Evolutionary conservation across 257 asterid species (phyloP), one percentile per base, ranked within the genome.

Genomic region (Knoxia roxburghii): DNA sequence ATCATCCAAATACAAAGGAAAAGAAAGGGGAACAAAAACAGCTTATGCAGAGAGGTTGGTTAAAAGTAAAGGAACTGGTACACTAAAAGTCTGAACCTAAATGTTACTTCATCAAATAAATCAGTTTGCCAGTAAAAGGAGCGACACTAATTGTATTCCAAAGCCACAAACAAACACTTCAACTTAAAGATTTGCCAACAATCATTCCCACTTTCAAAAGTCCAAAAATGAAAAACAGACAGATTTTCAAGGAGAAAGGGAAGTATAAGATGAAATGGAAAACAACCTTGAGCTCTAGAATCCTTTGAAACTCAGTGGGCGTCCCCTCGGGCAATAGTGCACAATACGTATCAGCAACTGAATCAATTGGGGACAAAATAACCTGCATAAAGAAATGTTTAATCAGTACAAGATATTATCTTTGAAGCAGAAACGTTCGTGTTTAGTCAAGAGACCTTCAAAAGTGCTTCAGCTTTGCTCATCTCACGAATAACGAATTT

Each of bases 381-480:
- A 94, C 99, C 99, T 94, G 81, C 66, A 65, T 61, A 66, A 45
- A 17, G 64, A 33, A 32, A 59, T 15, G 8, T 7, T 45, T 59
- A 17, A 46, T 59, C 64, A 59, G 40, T 58, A 63, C 53, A 64
- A 40, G 53, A 70, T 61, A 20, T 57, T 62, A 23, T 64, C 29
- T 14, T 67, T 21, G 9, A 68, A 72, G 72, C 14, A 20, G 29
- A 69, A 24, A 43, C 18, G 26, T 35, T 55, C 48, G 90, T 94
- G 49, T 54, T 66, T 51, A 63, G 60, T 64, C 41, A 72, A 70
- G 69, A 57, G 68, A 88, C 97, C 95, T 94, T 94, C 67, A 94
- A 77, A 55, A 94, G 81, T 72, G 99, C 97, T 85, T 94, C 99
- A 53, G 99, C 99, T 83, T 94, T 94, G 95, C 99, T 94, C 97